phyloP scores from a whole-genome alignment of 2,329 filamentous ascomycete species.

The Claviceps citrina region DNA sequence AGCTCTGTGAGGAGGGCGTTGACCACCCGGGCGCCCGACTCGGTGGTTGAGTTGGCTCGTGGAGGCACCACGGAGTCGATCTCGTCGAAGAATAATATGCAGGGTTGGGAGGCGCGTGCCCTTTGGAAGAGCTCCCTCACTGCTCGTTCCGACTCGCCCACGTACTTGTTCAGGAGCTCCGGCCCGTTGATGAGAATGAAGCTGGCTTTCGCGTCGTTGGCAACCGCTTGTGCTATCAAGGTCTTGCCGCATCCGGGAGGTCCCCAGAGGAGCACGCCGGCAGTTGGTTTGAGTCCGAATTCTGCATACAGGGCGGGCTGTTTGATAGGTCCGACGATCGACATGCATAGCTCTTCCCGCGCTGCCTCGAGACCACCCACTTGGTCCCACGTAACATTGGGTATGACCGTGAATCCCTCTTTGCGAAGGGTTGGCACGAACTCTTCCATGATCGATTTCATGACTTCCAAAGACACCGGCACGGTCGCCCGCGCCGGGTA shows the following conservation, averaged over 20 bases:
- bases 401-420: conserved; percentile 89
- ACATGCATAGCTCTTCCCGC: conserved; percentile 65
- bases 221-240: conserved; percentile 85
- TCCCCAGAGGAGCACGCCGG: conserved; percentile 88
- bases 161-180: conserved; percentile 92
- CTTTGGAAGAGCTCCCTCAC: conserved; percentile 84
- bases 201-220: conserved; percentile 88
- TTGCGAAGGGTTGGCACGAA: conserved; percentile 51
- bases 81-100: conserved; percentile 96
- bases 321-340: conserved; percentile 81
- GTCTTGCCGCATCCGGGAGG: conserved; percentile 96
- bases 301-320: conserved; percentile 60
- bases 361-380: conserved; percentile 74
- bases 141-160: conserved; percentile 87
- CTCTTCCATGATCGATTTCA: conserved; percentile 57
- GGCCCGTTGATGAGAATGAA: conserved; percentile 98
- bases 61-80: conserved; percentile 82
- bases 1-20: conserved; percentile 91
- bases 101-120: conserved; percentile 72
- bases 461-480: conserved; percentile 32
- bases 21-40: conserved; percentile 77
- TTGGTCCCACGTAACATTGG: conserved; percentile 82
- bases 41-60: conserved; percentile 61
- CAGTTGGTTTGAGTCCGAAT: conserved; percentile 66
- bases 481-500: neutral